Base-by-base conservation (phyloP, 2,329 filamentous ascomycete species). In the Byssothecium circinans region DNA sequence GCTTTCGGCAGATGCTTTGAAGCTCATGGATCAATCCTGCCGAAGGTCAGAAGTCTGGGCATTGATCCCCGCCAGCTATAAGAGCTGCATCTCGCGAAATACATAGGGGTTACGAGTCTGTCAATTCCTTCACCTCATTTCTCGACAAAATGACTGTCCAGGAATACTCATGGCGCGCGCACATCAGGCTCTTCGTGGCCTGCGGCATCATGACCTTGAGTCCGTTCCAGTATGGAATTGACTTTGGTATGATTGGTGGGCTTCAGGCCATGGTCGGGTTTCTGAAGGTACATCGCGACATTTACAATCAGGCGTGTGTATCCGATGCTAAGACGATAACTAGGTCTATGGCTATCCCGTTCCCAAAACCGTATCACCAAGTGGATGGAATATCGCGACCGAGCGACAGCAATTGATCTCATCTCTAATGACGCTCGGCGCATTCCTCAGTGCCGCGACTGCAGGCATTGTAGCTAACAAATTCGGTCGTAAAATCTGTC, bases 171-270 rank as follows among this genome's bases (percentile, higher is more conserved):
- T 73, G 73, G 47, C 62, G 58, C 20, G 68, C 62, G 47, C 73
- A 78, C 49, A 75, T 70, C 68, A 69, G 69, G 32, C 71, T 75
- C 45, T 75, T 78, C 45, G n/a, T 75, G 1, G 77, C 77, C 12
- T 78, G 76, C 47, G 73, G 74, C 0, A 58, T 80, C 3, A 71
- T 79, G 37, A 74, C 75, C 10, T 61, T 79, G 49, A 76, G 74
- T 27, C 76, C 77, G 0, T 80, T 81, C 50, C 78, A 81, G 53
- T 81, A 81, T 64, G 78, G 78, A 8, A 65, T 78, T 29, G 75
- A 80, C 53, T 80, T 80, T 56, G 77, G 77, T 5, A 64, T 79
- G 44, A 79, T 80, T 52, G 75, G 75, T 35, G 76, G 77, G 4
- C 53, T 80, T 2, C 77, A 80, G 57, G 77, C 77, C 51, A 79